Evolutionary conservation across 352 stramenopile species (phyloP).

Genomic region (Phytophthora colocasiae): DNA sequence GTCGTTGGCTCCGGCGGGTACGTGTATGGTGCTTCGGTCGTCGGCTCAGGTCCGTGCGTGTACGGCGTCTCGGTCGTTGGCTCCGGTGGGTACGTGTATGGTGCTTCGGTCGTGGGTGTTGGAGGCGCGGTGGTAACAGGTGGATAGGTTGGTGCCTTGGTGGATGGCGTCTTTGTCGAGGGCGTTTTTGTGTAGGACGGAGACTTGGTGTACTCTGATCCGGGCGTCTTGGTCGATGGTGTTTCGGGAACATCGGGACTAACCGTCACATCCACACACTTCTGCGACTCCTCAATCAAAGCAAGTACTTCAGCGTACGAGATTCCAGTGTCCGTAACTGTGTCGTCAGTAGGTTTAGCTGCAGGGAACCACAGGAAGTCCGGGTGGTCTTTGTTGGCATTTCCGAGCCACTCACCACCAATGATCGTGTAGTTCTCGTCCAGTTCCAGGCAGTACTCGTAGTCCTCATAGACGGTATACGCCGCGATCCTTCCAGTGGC

Average conservation of each 20-base stretch:
- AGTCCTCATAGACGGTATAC: slow-evolving; percentile 45
- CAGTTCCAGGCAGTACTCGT: slow-evolving; percentile 53
- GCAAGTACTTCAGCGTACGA: slow-evolving; percentile 26
- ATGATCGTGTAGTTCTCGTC: slow-evolving; percentile 51
- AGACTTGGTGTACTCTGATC: slow-evolving; percentile 23
- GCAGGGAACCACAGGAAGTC: slow-evolving; percentile 54
- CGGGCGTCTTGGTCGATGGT: slow-evolving; percentile 22
- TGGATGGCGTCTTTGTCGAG: slow-evolving; percentile 13
- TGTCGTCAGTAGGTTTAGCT: slow-evolving; percentile 29
- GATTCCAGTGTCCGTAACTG: slow-evolving; percentile 33
- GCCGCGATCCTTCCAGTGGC: slow-evolving; percentile 28
- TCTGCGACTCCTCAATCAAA: slow-evolving; percentile 21
- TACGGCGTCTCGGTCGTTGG: background rate
- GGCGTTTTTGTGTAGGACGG: slow-evolving; percentile 22
- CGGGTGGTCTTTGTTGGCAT: slow-evolving; percentile 36
- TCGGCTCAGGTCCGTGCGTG: background rate
- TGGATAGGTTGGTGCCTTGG: background rate
- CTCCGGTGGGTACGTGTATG: background rate
- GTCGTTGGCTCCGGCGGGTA: background rate
- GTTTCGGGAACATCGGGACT: slow-evolving; percentile 19
- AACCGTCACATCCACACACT: slow-evolving; percentile 31
- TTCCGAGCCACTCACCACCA: slow-evolving; percentile 49
- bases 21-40: background rate
- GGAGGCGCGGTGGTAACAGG: background rate
- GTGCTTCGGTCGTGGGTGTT: background rate